Base-by-base conservation (phyloP, 345 rosid genomes). In the Carallia brachiata region DNA sequence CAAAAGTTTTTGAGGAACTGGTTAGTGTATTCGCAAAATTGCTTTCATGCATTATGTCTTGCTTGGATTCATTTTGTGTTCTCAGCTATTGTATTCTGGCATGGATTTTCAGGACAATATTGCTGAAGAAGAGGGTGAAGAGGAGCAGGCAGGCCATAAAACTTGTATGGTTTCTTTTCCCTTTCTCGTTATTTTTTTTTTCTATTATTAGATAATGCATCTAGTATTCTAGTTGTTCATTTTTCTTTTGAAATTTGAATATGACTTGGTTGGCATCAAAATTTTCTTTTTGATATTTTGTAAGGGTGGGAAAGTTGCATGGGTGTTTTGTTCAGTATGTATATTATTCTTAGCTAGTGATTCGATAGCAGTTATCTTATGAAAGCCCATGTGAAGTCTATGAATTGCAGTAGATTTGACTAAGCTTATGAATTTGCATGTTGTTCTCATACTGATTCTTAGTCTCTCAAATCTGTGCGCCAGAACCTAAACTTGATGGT, bases 1-100 rank as follows among this genome's bases (percentile, higher is more conserved):
- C 96, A 6, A 90, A 79, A 80, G 60, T 81, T 75, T 90, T 95
- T 80, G 98, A 95, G 83, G 98, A 95, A 84, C 96, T 89, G 89
- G 99, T 95, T 62, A 40, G 60, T 70, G 31, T 55, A 52, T 68
- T 56, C 62, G 16, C 73, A 48, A 15, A 58, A 5, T 6, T 39
- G 17, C 32, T 31, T 37, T 16, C n/a, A 70, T 68, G 47, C 54
- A 55, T 71, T 73, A 52, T 73, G 31, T 73, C 34, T 73, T 52
- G 31, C 66, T 19, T 62, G n/a, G 55, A 23, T 73, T 36, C 9
- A 70, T 65, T 60, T 15, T 67, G 31, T 64, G 55, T 48, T 70
- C 7, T 52, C 72, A 55, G 27, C 67, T 47, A 61, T 56, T 70
- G 66, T 72, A 28, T 27, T 36, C 37, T 56, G 73, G 36, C 62